Percentiles rank a stretch among this genome's conserved stretches.
Evolutionary conservation across 306 rosid species (phyloP).

Genomic region (Prinsepia uniflora): DNA sequence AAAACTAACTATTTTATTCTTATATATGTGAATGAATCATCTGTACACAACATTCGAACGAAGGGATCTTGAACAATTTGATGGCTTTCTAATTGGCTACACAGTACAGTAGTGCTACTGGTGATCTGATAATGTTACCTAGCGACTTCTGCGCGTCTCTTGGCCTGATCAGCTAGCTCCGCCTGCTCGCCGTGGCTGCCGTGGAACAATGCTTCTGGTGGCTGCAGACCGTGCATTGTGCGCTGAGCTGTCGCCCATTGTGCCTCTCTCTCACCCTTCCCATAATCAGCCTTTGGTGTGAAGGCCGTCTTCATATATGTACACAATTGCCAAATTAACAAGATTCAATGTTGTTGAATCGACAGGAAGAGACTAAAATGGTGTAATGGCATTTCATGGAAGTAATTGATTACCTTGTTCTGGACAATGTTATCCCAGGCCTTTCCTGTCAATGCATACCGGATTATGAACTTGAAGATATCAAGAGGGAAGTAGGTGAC

Average conservation of each 20-base stretch:
- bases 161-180: conserved; percentile 80
- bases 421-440: conserved; percentile 70
- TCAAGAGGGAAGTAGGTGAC: conserved; percentile 87
- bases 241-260: conserved; percentile 80
- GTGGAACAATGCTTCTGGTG: conserved; percentile 26
- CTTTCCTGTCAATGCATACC: conserved; percentile 51
- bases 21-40: background rate
- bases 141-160: conserved; percentile 78
- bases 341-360: background rate
- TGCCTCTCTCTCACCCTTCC: conserved; percentile 77
- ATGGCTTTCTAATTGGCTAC: too few relatives aligned
- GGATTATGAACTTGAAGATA: conserved; percentile 59
- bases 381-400: background rate
- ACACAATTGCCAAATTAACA: background rate
- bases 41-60: background rate
- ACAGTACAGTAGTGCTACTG: too few relatives aligned
- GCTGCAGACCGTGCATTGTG: conserved; percentile 59
- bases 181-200: conserved; percentile 38
- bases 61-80: background rate
- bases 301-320: conserved; percentile 50
- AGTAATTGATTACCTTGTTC: conserved; percentile 39
- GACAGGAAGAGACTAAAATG: background rate
- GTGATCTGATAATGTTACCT: conserved; percentile 36
- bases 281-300: conserved; percentile 71
- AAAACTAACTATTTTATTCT: background rate